Evolutionary conservation across 2,329 filamentous ascomycete species (phyloP).

Genomic region (Diaporthe humulicola): DNA sequence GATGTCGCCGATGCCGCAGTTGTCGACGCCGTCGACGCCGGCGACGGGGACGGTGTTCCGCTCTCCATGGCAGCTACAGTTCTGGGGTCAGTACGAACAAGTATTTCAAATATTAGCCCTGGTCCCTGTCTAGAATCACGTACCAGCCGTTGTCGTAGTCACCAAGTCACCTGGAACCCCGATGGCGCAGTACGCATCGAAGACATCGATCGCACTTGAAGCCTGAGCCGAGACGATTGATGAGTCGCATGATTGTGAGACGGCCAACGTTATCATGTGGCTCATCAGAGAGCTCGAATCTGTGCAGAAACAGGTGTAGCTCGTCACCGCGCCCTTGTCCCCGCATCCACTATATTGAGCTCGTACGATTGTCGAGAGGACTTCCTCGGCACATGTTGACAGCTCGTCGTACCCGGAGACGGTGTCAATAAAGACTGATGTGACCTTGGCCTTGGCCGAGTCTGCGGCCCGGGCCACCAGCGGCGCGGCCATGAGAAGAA

Average conservation of each 20-base stretch:
- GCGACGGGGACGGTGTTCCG: not conserved
- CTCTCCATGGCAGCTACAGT: constrained; percentile 4
- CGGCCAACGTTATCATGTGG: constrained; percentile 30
- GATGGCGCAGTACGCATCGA: constrained; percentile 31
- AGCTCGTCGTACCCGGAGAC: constrained; percentile 33
- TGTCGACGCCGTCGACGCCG: constrained; percentile 22
- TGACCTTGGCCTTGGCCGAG: not conserved
- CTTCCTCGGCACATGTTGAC: constrained; percentile 39
- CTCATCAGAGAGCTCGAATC: constrained; percentile 35
- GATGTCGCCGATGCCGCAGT: constrained; percentile 18
- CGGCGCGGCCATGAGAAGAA: not conserved
- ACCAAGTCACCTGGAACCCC: not conserved
- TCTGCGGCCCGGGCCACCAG: constrained; percentile 3
- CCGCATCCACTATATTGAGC: constrained; percentile 41
- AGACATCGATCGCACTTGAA: constrained; percentile 21
- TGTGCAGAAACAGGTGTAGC: constrained; percentile 41
- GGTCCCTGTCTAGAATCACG: not conserved
- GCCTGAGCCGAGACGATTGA: constrained; percentile 3
- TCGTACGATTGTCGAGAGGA: constrained; percentile 40
- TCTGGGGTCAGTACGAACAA: not conserved
- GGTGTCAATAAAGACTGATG: constrained; percentile 23
- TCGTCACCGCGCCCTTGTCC: constrained; percentile 39
- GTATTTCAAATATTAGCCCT: not conserved
- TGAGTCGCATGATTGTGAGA: constrained; percentile 30
- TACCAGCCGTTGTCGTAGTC: constrained; percentile 23